These are phyloP conservation scores for Margaritispora aquatica DNA, from an alignment of 495 filamentous ascomycete species.

Conservation along the genomic window DNA sequence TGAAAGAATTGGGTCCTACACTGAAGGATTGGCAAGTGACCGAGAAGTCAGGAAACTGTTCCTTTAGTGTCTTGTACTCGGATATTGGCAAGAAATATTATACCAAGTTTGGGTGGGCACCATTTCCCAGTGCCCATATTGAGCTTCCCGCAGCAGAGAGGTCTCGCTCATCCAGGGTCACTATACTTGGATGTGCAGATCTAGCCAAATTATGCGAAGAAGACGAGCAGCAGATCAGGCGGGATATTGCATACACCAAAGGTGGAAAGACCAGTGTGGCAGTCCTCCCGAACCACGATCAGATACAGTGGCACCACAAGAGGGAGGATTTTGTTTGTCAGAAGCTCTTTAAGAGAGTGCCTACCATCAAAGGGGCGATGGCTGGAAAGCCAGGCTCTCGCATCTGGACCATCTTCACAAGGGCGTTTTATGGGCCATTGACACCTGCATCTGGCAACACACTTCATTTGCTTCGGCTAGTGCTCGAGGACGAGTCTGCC, in stretches of 20 bases:
- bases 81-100: conserved; percentile 97
- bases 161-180: conserved; percentile 10
- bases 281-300: conserved; percentile 64
- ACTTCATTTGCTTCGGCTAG: conserved; percentile 71
- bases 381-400: conserved; percentile 42
- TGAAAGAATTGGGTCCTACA: conserved; percentile 36
- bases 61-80: conserved; percentile 64
- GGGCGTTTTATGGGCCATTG: conserved; percentile 53
- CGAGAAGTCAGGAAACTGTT: conserved; percentile 43
- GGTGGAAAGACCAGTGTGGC: conserved; percentile 48
- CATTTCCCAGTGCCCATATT: conserved; percentile 66
- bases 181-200: conserved; percentile 28
- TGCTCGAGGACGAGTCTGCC: conserved; percentile 54
- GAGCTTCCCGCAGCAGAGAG: conserved; percentile 42
- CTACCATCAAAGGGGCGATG: conserved; percentile 64
- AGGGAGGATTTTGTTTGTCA: conserved; percentile 77
- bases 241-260: conserved; percentile 25
- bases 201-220: conserved; percentile 47
- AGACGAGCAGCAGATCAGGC: conserved; percentile 48
- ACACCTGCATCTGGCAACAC: conserved; percentile 46
- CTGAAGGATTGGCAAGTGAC: conserved; percentile 29
- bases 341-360: conserved; percentile 42
- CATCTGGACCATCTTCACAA: conserved; percentile 78
- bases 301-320: conserved; percentile 77
- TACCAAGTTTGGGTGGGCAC: conserved; percentile 71